Conservation (phyloP, 768 basidiomycete species). For the Suillus americanus region DNA sequence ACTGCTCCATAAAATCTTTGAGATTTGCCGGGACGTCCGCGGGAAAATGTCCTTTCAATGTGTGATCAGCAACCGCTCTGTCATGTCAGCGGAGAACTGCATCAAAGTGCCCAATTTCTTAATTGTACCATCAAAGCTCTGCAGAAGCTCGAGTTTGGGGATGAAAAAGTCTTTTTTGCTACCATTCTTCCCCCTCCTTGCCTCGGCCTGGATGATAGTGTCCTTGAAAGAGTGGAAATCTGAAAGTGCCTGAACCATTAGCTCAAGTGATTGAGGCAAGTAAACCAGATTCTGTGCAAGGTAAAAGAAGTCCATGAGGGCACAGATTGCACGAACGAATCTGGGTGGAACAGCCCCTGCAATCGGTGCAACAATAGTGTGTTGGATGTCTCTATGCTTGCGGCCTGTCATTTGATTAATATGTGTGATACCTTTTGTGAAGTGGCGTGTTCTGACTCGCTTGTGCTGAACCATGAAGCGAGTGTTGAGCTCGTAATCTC, state of each 20-base stretch:
- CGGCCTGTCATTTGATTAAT: too few species aligned
- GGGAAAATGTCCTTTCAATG: constrained; percentile 30
- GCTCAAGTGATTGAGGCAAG: constrained; percentile 2
- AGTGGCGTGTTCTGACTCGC: too few species aligned
- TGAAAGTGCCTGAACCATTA: not conserved
- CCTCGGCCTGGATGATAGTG: not conserved
- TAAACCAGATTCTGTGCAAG: constrained; percentile 31
- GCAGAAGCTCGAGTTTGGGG: constrained; percentile 40
- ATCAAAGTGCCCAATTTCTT: constrained; percentile 26
- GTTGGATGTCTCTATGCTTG: constrained; percentile 38
- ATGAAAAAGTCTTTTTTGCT: constrained; percentile 28
- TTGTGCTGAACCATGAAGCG: too few species aligned
- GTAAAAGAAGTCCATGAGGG: constrained; percentile 38
- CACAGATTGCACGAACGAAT: constrained; percentile 33
- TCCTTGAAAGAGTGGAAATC: constrained; percentile 3
- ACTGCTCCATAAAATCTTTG: constrained; percentile 33
- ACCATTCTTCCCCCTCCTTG: constrained; percentile 13
- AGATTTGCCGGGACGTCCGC: constrained; percentile 24
- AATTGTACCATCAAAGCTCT: constrained; percentile 21
- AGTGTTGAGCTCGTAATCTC: too few species aligned
- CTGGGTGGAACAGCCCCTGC: constrained; percentile 29
- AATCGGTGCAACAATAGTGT: constrained; percentile 33
- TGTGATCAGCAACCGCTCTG: constrained; percentile 33
- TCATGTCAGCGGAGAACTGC: constrained; percentile 36
- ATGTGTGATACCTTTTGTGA: too few species aligned